These are phyloP conservation scores for Sutorius australiensis DNA, from an alignment of 768 basidiomycete genomes.

Conservation along the genomic window DNA sequence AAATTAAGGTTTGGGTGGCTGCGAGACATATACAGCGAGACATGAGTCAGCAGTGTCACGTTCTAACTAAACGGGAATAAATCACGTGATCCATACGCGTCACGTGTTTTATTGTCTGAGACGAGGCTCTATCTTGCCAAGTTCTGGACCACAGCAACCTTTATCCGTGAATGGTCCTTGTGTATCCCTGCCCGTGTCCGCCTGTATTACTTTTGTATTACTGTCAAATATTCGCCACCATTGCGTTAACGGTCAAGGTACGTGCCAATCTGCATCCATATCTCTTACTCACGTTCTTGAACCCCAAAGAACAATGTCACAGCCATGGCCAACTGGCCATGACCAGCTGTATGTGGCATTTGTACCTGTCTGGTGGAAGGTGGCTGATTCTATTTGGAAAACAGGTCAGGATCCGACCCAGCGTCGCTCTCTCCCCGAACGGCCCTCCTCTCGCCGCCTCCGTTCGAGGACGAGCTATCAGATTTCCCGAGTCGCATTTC, in stretches of 20 bases:
- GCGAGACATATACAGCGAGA: constrained; percentile 34
- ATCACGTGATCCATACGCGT: constrained; percentile 23
- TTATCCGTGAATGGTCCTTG: constrained; percentile 11
- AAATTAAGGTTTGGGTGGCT: constrained; percentile 33
- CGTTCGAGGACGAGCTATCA: constrained; percentile 9
- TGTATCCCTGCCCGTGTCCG: background rate
- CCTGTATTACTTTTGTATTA: background rate
- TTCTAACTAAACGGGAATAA: rapidly evolving
- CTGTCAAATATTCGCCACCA: background rate
- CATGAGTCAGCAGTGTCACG: constrained; percentile 25
- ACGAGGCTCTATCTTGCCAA: background rate
- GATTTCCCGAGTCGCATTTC: constrained; percentile 5
- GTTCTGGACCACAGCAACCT: background rate
- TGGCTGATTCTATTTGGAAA: constrained; percentile 2
- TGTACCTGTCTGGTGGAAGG: background rate
- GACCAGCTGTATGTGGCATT: constrained; percentile 19
- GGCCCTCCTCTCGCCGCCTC: constrained; percentile 24
- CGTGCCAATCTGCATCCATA: background rate
- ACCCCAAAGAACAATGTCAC: constrained; percentile 21
- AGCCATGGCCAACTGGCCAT: constrained; percentile 18
- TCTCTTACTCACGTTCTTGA: constrained; percentile 6
- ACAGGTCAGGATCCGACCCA: constrained; percentile 25
- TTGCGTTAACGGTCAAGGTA: constrained; percentile 1
- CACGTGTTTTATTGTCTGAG: constrained; percentile 17
- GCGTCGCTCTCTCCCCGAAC: constrained; percentile 30